Conservation (phyloP, 2,329 filamentous ascomycete species). For the Dactylellina cionopaga region DNA sequence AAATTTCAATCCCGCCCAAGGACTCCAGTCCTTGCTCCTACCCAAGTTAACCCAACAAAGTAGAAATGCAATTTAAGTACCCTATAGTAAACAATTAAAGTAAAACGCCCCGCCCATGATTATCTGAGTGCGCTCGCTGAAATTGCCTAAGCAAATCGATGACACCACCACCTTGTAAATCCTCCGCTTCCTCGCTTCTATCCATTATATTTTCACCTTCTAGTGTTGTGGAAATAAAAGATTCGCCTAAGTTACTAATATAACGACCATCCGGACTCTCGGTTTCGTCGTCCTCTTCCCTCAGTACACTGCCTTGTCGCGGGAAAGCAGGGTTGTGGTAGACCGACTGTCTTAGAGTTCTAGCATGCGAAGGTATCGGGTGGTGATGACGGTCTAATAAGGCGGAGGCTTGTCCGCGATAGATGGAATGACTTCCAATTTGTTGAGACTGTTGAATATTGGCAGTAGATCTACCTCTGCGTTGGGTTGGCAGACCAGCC, state of each 20-base stretch:
- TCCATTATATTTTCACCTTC: slow-evolving; percentile 55
- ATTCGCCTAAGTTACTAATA: slow-evolving; percentile 71
- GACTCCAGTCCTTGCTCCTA: too few relatives aligned
- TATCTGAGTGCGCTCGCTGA: slow-evolving; percentile 47
- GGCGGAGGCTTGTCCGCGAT: slow-evolving; percentile 76
- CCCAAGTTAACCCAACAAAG: too few relatives aligned
- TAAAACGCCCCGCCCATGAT: slow-evolving; percentile 43
- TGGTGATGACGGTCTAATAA: slow-evolving; percentile 81
- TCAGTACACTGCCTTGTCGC: slow-evolving; percentile 66
- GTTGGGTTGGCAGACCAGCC: slow-evolving; percentile 57
- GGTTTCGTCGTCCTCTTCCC: slow-evolving; percentile 63
- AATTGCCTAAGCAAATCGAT: slow-evolving; percentile 49
- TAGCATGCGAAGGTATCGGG: slow-evolving; percentile 66
- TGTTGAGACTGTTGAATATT: slow-evolving; percentile 50
- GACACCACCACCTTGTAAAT: slow-evolving; percentile 45
- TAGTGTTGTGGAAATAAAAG: slow-evolving; percentile 64
- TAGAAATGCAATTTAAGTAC: too few relatives aligned
- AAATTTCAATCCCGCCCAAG: too few relatives aligned
- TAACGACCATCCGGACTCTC: slow-evolving; percentile 55
- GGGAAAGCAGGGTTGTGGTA: slow-evolving; percentile 58
- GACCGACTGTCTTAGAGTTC: slow-evolving; percentile 63
- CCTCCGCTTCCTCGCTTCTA: slow-evolving; percentile 5
- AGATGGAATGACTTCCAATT: slow-evolving; percentile 61
- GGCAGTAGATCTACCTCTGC: slow-evolving; percentile 24
- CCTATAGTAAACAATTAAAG: too few relatives aligned